Evolutionary conservation across 805 yeast genomes (phyloP).

Genomic region (Maudiozyma serrabonitensis): DNA sequence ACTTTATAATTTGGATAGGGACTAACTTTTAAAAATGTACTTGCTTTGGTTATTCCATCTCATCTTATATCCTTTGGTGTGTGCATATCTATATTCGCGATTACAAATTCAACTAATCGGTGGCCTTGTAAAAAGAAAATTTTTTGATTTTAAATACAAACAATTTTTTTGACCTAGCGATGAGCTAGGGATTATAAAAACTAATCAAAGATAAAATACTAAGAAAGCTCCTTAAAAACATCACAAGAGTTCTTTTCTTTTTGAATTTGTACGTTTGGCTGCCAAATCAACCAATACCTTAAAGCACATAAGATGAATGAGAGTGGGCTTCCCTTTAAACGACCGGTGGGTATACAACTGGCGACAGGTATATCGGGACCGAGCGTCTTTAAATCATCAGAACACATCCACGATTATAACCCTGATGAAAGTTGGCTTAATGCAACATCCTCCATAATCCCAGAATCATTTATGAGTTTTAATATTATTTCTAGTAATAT

Average conservation of each 20-base stretch:
- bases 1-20: too few relatives aligned
- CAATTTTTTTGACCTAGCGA: neutral
- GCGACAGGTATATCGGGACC: slow-evolving; percentile 16
- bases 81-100: too few relatives aligned
- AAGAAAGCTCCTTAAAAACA: too few relatives aligned
- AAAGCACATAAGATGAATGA: slow-evolving; percentile 1
- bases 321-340: slow-evolving; percentile 9
- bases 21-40: too few relatives aligned
- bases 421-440: slow-evolving; percentile 6
- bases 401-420: neutral
- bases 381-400: slow-evolving; percentile 7
- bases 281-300: too few relatives aligned
- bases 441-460: slow-evolving; percentile 3
- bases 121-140: too few relatives aligned
- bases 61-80: too few relatives aligned
- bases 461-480: slow-evolving; percentile 1
- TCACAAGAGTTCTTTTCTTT: too few relatives aligned
- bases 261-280: too few relatives aligned
- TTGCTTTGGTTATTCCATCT: too few relatives aligned
- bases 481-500: neutral
- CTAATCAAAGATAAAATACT: neutral
- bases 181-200: neutral
- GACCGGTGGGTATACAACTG: slow-evolving; percentile 18
- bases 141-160: too few relatives aligned
- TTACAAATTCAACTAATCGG: neutral